These are phyloP conservation scores for Calonectria honghensis DNA, from an alignment of 2,329 filamentous ascomycete genomes.

Conservation along the genomic window DNA sequence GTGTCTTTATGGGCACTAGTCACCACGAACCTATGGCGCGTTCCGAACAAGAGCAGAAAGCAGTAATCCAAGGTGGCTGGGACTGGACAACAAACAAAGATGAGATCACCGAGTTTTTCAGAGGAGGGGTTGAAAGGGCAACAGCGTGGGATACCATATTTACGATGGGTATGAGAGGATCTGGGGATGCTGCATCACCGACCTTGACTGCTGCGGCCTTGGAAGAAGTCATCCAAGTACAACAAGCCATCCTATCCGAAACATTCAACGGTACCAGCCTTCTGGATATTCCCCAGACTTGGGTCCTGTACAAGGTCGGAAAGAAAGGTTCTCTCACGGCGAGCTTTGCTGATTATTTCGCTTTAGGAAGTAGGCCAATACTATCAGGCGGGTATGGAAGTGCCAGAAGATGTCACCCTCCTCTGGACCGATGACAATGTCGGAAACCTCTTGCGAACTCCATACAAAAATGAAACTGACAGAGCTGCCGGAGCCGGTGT, in stretches of 20 bases:
- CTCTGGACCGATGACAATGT: constrained; percentile 80
- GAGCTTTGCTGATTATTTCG: not conserved
- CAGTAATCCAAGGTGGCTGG: constrained; percentile 77
- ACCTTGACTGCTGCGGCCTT: not conserved
- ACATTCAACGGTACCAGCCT: not conserved
- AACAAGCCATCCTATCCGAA: not conserved
- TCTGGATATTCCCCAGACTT: not conserved
- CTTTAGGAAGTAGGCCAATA: constrained; percentile 73
- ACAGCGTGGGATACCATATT: constrained; percentile 78
- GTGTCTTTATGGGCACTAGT: constrained; percentile 82
- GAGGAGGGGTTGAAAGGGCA: constrained; percentile 78
- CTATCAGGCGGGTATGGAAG: constrained; percentile 77
- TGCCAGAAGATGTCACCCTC: constrained; percentile 78
- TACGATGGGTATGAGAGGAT: constrained; percentile 83
- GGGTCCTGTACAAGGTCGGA: not conserved
- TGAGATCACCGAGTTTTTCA: constrained; percentile 81
- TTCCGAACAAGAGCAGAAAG: constrained; percentile 74
- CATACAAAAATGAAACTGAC: constrained; percentile 58
- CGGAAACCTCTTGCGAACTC: constrained; percentile 76
- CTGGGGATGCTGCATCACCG: constrained; percentile 68
- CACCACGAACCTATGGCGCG: constrained; percentile 84
- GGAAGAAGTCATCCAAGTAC: not conserved
- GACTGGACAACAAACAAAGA: constrained; percentile 81
- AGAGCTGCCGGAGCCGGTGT: not conserved
- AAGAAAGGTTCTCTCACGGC: not conserved